Base-by-base conservation (phyloP, 352 stramenopile species). In the Halophytophthora polymorphica region DNA sequence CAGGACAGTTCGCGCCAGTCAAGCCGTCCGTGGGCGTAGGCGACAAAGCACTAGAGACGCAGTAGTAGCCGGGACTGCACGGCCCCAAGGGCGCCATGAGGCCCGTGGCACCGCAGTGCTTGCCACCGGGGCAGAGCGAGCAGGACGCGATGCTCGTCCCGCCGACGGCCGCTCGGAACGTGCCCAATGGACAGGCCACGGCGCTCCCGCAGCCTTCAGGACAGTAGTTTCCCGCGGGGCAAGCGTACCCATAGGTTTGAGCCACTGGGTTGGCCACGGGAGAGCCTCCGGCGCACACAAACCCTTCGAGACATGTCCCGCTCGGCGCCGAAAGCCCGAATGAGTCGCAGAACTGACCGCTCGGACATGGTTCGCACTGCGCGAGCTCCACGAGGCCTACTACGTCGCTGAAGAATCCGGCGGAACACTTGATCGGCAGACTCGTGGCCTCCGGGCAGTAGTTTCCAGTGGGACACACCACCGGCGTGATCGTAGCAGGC, bases 341-440 rank as follows among this genome's bases (percentile, higher is more conserved):
- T 14, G 88, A 85, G 43, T 97, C 90, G 56, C 93, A 98, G 40
- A 90, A 98, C 21, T 66, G 77, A 0, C 92, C 92, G 8, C 74
- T 62, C 10, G 83, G 69, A 63, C 93, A 98, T 17, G 64, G 31
- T 19, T 78, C 71, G 44, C 93, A 98, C 51, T 96, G 81, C 0
- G 71, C 56, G 18, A 79, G 62, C 18, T 72, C 69, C 7, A 83
- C 61, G 0, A 97, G 66, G n/a, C 82, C 78, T 19, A 83, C 63
- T 1, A 71, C 45, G 10, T 77, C 71, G 8, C 72, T 69, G 53
- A 81, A 84, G 8, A 65, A 85, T 2, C 86, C 85, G 7, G 73
- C 68, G 2, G 66, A 55, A 49, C 88, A 97, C 50, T 83, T 82
- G 0, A 88, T 53, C 8, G 83, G 59, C 1, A 86, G 47, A 5